Base-by-base conservation (phyloP, 768 basidiomycete species). In the Suillus variegatus region DNA sequence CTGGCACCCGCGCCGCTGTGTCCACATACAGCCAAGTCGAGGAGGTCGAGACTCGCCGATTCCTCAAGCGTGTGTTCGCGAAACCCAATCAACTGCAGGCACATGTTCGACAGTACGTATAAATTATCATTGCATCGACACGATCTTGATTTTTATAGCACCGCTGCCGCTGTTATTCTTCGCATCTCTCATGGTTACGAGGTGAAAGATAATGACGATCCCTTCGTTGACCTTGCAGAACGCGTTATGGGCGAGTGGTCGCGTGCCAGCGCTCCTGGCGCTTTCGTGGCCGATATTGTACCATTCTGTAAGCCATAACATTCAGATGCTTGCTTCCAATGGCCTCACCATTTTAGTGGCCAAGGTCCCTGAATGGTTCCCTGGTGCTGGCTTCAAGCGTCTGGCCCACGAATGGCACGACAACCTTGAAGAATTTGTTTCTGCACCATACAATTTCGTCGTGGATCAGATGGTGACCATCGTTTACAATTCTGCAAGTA, bases 111-210 rank as follows among this genome's bases (percentile, higher is more conserved):
- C 75, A 76, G 82, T 81, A 61, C 54, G 78, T 65, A 25, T 46
- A 12, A 20, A 25, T 28, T 25, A 18, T 41, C 52, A 41, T 46
- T 8, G 28, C 44, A 64, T 56, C 36, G 55, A 28, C 18, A 28
- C 51, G 18, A 56, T 60, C 25, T 51, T 40, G 22, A n/a, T 32
- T 41, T 52, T 49, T 46, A 32, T 52, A 85, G 84, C 61, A 75
- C 84, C 38, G 81, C 85, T 14, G 86, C 86, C 4, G 79, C 81
- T 16, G 81, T 87, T 40, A 86, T 88, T 32, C 69, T 88, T 62
- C 78, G 81, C 35, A 75, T 87, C 18, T 82, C 85, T 2, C 85
- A 88, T 63, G 86, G 86, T 32, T 85, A 86, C 55, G 78, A 85
- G 63, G 85, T 86, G 20, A 77, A 81, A 66, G 86, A 87, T 22